A percentile compares a stretch with the other conserved stretches of the same genome.
phyloP scores from a whole-genome alignment of 139 green algal species.

The Closterium sp. region DNA sequence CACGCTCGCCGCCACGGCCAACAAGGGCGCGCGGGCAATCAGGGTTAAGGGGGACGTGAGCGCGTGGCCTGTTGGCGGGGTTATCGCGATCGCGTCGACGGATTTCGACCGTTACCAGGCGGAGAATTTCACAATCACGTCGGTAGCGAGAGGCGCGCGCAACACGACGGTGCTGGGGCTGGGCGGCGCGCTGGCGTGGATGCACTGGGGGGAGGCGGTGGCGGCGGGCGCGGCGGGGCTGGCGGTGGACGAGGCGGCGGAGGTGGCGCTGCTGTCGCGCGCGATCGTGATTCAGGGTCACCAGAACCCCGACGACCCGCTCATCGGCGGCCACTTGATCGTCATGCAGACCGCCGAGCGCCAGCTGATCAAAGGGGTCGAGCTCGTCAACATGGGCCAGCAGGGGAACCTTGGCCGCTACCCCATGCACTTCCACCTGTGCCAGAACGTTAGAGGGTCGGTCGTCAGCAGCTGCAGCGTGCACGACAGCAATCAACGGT shows the following conservation, averaged over 20 bases:
- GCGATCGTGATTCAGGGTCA: slow-evolving; percentile 14
- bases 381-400: slow-evolving; percentile 26
- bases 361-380: slow-evolving; percentile 5
- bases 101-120: slow-evolving; percentile 23
- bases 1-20: neutral
- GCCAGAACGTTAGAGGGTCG: slow-evolving; percentile 35
- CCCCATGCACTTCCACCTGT: slow-evolving; percentile 58
- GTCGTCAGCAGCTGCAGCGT: neutral
- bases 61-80: neutral
- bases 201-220: slow-evolving; percentile 38
- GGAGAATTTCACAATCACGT: neutral
- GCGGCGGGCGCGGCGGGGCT: neutral
- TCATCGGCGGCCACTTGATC: neutral
- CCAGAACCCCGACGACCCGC: neutral
- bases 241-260: slow-evolving; percentile 17
- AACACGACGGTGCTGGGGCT: slow-evolving; percentile 13
- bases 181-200: slow-evolving; percentile 7
- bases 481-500: slow-evolving; percentile 25
- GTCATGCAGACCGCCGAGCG: neutral
- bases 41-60: slow-evolving; percentile 1
- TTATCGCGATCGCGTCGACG: neutral
- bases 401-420: slow-evolving; percentile 41
- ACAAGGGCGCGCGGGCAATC: neutral
- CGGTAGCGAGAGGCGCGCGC: neutral
- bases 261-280: slow-evolving; percentile 27